Percentiles rank a stretch among this genome's conserved stretches.
These are phyloP conservation scores for Solanum hybrid DNA, from an alignment of 305 asterid genomes.

Conservation along the genomic window DNA sequence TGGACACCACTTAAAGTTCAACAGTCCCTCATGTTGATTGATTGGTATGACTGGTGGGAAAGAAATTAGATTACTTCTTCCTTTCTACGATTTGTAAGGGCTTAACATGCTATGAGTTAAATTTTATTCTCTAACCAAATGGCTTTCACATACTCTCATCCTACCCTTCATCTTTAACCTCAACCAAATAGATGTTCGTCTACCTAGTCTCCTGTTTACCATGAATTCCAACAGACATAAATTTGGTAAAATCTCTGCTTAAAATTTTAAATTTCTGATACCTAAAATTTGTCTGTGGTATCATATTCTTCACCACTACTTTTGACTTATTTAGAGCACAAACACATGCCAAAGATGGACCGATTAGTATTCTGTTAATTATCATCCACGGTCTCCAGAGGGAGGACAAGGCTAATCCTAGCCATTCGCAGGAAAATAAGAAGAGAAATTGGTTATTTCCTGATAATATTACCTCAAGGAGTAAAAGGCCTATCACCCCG, in stretches of 20 bases:
- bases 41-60: neutral
- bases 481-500: constrained; percentile 84
- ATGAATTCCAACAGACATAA: neutral
- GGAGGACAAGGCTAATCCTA: neutral
- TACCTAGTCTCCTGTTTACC: neutral
- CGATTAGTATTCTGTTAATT: neutral
- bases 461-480: constrained; percentile 62
- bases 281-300: neutral
- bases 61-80: neutral
- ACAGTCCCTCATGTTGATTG: neutral
- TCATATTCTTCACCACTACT: neutral
- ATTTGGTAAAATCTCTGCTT: neutral
- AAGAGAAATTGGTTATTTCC: neutral
- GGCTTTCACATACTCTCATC: neutral
- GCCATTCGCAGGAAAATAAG: neutral
- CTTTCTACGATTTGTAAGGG: neutral
- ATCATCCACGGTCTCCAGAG: neutral
- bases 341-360: neutral
- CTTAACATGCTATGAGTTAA: neutral
- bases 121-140: neutral
- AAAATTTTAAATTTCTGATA: neutral
- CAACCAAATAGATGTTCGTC: neutral
- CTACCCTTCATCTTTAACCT: neutral
- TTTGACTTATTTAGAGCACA: neutral
- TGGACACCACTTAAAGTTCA: neutral